Conservation (phyloP, 139 green algal species). For the Chlamydomonas sp. region DNA sequence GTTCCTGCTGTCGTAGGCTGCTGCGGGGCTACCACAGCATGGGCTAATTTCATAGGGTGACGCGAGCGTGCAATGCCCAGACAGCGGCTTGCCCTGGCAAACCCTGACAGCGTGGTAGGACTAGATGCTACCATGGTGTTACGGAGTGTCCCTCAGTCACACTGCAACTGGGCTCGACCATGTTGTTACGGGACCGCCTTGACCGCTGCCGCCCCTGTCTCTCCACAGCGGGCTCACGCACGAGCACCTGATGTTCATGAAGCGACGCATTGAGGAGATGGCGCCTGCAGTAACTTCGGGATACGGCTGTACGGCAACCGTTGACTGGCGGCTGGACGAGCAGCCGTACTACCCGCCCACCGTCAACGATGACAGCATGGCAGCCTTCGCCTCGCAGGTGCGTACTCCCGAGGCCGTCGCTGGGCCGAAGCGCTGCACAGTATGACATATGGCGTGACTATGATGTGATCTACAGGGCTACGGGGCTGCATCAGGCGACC, state of each 20-base stretch:
- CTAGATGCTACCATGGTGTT: no score
- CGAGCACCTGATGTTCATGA: conserved; percentile 56
- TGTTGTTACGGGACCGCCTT: no score
- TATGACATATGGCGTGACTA: background rate
- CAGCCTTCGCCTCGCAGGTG: conserved; percentile 70
- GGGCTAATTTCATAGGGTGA: no score
- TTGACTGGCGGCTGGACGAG: conserved; percentile 73
- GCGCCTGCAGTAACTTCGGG: conserved; percentile 47
- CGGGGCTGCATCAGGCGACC: background rate
- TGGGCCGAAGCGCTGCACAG: background rate
- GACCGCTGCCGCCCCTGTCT: background rate
- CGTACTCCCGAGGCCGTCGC: background rate
- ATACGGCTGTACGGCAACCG: conserved; percentile 72
- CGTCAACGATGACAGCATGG: conserved; percentile 74
- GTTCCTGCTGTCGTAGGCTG: no score
- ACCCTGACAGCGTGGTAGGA: no score
- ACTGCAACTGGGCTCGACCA: no score
- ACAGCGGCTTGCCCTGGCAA: no score
- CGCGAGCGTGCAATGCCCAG: no score
- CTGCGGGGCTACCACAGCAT: no score
- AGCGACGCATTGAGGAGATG: conserved; percentile 57
- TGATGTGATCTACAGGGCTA: background rate
- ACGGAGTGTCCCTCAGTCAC: no score
- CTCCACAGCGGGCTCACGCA: conserved; percentile 52
- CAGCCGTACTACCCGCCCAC: conserved; percentile 77